These are phyloP conservation scores for Hypholoma fasciculare DNA, from an alignment of 768 basidiomycete species.

Conservation along the genomic window DNA sequence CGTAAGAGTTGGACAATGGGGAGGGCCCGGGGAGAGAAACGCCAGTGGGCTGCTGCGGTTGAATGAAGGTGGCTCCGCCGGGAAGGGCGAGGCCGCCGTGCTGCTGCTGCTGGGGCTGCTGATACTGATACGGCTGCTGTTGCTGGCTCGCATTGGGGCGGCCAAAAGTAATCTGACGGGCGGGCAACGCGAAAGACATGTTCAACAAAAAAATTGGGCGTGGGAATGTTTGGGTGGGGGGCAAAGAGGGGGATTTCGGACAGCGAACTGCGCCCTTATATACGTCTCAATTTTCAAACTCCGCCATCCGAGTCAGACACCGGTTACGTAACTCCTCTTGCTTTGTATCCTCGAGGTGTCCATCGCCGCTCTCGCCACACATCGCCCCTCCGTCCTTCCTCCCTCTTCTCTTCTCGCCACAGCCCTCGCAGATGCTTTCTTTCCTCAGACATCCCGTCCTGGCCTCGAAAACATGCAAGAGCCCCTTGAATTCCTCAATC, in stretches of 20 bases:
- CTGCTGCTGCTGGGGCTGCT: slow-evolving; percentile 35
- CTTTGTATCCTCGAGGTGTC: slow-evolving; percentile 28
- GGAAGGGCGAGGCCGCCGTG: slow-evolving; percentile 58
- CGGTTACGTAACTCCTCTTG: slow-evolving; percentile 43
- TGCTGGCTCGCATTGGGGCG: slow-evolving; percentile 55
- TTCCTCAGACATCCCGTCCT: neutral
- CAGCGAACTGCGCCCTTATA: slow-evolving; percentile 39
- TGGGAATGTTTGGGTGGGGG: slow-evolving; percentile 43
- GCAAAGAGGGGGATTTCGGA: slow-evolving; percentile 28
- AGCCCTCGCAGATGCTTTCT: neutral
- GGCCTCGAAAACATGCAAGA: neutral
- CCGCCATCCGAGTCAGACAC: slow-evolving; percentile 39
- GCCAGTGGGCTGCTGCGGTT: slow-evolving; percentile 33
- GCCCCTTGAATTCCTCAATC: neutral
- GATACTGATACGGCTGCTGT: slow-evolving; percentile 43
- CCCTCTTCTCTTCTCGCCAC: neutral
- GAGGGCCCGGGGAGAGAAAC: slow-evolving; percentile 54
- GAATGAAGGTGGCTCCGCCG: slow-evolving; percentile 50
- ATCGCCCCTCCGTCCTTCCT: neutral
- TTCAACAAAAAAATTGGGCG: slow-evolving; percentile 29
- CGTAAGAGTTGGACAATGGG: slow-evolving; percentile 56
- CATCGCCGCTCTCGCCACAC: slow-evolving; percentile 10
- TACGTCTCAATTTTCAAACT: slow-evolving; percentile 44
- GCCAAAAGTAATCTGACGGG: slow-evolving; percentile 78
- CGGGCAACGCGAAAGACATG: slow-evolving; percentile 69